These are phyloP conservation scores for Exophiala mesophila DNA, from an alignment of 2,329 filamentous ascomycete species.

Conservation along the genomic window DNA sequence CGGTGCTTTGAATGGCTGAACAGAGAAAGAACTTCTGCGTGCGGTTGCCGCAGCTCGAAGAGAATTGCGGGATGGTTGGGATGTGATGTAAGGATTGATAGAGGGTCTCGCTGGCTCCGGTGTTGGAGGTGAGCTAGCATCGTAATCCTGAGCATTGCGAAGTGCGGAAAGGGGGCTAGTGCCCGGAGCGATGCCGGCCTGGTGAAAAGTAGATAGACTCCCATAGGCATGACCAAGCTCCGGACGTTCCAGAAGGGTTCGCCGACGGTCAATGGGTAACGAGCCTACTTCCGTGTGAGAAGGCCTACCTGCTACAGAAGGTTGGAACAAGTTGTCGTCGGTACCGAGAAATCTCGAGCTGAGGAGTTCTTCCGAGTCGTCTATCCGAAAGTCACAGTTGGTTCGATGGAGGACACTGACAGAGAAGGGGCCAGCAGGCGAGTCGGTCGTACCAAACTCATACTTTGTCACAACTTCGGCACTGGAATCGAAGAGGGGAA, in stretches of 20 bases:
- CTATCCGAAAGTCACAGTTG: conserved; percentile 85
- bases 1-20: conserved; percentile 93
- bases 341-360: conserved; percentile 91
- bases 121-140: conserved; percentile 45
- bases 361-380: conserved; percentile 82
- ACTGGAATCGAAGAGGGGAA: conserved; percentile 62
- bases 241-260: conserved; percentile 40
- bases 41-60: conserved; percentile 46
- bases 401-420: conserved; percentile 79
- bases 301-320: conserved; percentile 58
- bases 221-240: conserved; percentile 79
- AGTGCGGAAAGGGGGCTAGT: conserved; percentile 84
- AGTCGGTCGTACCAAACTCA: conserved; percentile 76
- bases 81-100: conserved; percentile 42
- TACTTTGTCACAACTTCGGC: conserved; percentile 67
- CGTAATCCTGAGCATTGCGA: conserved; percentile 58
- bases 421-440: conserved; percentile 77
- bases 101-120: conserved; percentile 45
- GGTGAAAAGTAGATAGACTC: conserved; percentile 81
- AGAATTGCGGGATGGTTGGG: conserved; percentile 47
- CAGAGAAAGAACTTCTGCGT: conserved; percentile 77
- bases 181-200: conserved; percentile 67
- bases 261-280: conserved; percentile 58
- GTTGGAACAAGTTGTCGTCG: conserved; percentile 81
- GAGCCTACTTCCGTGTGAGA: conserved; percentile 54